Base-by-base conservation (phyloP, 352 stramenopile species). In the Globisporangium irregulare region DNA sequence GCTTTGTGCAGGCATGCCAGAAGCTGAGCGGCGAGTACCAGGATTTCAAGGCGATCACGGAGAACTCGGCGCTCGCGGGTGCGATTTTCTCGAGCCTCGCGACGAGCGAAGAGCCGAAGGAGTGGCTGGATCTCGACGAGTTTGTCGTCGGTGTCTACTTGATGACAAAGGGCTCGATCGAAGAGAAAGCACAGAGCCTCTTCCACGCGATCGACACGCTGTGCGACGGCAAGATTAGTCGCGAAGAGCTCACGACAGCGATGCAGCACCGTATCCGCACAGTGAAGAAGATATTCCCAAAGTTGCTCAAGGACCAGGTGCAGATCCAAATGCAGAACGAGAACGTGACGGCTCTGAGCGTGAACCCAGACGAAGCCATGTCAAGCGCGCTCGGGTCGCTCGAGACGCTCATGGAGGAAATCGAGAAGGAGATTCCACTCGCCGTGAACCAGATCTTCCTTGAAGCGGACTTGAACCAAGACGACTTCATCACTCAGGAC, bases 361-460 rank as follows among this genome's bases (percentile, higher is more conserved):
- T 70, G 15, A 67, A 69, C 7, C 68, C 83, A 22, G 80, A 92
- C 51, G 78, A 80, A 55, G 82, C 82, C 4, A 78, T 92, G 56
- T 73, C 77, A 8, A 73, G 74, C 29, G 83, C 84, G 18, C 74
- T 92, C 27, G 63, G 79, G 38, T 75, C 79, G 14, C 87, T 94
- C 27, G 85, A 92, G 56, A 56, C 73, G 20, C 73, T 94, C 51
- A 91, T 94, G 80, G 76, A 83, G 43, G 83, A 92, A 54, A 88
- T 94, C 48, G 87, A 94, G 65, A 78, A 86, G 18, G 87, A 94
- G 55, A 94, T 94, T 24, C 87, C 87, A 4, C 72, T 94, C 8
- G 87, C 87, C 7, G 87, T 94, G 56, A 92, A 93, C 71, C 87
- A 93, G 73, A 90, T 94, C 25, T 94, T 94, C 67, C 71, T 82